These are phyloP conservation scores for Coemansia sp. DNA, from an alignment of 192 early-diverging fungal genomes.

Conservation along the genomic window DNA sequence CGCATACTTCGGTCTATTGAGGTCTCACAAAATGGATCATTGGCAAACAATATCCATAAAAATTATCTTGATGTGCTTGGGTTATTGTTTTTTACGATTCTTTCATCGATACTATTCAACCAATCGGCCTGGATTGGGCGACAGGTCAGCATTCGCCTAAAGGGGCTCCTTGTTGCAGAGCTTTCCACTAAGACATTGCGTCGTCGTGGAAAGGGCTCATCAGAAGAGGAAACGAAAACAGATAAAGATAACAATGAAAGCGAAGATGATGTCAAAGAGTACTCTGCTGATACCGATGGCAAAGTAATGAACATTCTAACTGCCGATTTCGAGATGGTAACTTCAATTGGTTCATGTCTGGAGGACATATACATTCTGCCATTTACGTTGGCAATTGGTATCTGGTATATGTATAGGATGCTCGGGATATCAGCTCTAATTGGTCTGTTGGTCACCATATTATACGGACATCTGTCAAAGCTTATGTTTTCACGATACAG, in stretches of 20 bases:
- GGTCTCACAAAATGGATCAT: conserved; percentile 21
- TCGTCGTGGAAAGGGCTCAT: conserved; percentile 55
- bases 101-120: conserved; percentile 57
- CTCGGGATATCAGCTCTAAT: too few relatives aligned
- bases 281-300: conserved; percentile 45
- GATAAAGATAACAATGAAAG: conserved; percentile 39
- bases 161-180: conserved; percentile 64
- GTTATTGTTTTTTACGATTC: conserved; percentile 56
- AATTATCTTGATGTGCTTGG: conserved; percentile 59
- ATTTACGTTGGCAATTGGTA: too few relatives aligned
- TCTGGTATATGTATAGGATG: too few relatives aligned
- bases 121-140: conserved; percentile 69
- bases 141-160: conserved; percentile 60
- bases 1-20: conserved; percentile 59
- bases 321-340: conserved; percentile 65
- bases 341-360: conserved; percentile 68
- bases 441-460: conserved; percentile 66
- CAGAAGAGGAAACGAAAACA: conserved; percentile 31
- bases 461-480: conserved; percentile 61
- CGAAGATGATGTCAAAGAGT: conserved; percentile 57
- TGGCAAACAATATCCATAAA: not conserved
- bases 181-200: conserved; percentile 65
- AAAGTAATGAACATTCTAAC: conserved; percentile 69
- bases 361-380: conserved; percentile 76
- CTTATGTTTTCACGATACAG: conserved; percentile 84